Evolutionary conservation across 495 filamentous ascomycete genomes (phyloP), one percentile per base, ranked within the genome.

Genomic region (Gamarada debralockiae): DNA sequence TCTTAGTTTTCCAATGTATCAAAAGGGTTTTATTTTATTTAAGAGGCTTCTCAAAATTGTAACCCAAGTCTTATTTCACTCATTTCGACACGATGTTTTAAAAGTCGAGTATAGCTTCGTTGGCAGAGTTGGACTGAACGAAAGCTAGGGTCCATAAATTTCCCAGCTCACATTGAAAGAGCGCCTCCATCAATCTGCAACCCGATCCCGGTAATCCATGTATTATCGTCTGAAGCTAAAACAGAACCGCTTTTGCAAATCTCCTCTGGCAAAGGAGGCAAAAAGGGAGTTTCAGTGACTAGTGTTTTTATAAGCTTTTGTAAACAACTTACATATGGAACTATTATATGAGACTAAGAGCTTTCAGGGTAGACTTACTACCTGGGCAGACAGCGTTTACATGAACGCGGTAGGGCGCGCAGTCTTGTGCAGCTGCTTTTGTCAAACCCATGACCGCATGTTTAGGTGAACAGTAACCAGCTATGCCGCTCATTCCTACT

Each of bases 361-460:
- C 31, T 8, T 34, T 34, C n/a, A 20, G 38, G 38, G 17, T 41
- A 15, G 7, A 41, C 38, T 41, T 41, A 41, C 38, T 41, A 20
- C 38, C 38, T 41, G 38, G 38, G 38, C 38, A 41, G 9, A 41
- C 18, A 20, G 38, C 38, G 17, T 41, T 41, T 41, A 41, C 38
- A 41, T 41, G 38, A 41, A 41, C 17, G 12, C 38, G 10, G 38
- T 41, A 41, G 7, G 8, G 38, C 10, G 38, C 38, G 17, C 38
- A 41, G 38, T 41, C 38, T n/a, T 41, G 38, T 20, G 38, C 38
- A 15, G 38, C 38, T 6, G 38, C 17, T 41, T 41, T 41, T 18
- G 38, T 41, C 38, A 41, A 41, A 41, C 38, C 38, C 38, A 41
- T 41, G 38, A 41, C 38, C 38, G 38, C 38, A 41, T 41, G 38